These are phyloP conservation scores for Udeniomyces megalosporus DNA, from an alignment of 768 basidiomycete species.

Conservation along the genomic window DNA sequence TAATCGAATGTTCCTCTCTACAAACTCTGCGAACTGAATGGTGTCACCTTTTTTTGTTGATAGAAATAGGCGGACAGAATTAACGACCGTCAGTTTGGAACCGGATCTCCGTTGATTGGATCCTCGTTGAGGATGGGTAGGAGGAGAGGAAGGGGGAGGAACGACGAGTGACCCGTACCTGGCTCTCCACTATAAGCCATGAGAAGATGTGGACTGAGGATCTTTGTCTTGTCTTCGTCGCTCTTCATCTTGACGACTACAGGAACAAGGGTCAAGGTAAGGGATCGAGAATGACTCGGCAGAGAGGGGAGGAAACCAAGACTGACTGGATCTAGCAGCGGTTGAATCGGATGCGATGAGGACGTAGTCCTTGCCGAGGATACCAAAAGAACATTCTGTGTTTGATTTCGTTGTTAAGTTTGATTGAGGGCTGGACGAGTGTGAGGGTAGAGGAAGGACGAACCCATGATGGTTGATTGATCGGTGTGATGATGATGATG, in stretches of 20 bases:
- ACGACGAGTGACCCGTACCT: conserved; percentile 44
- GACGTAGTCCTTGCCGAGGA: conserved; percentile 85
- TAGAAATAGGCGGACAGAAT: background rate
- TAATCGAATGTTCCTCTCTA: conserved; percentile 87
- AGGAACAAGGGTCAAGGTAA: background rate
- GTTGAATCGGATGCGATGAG: conserved; percentile 83
- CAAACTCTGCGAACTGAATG: conserved; percentile 85
- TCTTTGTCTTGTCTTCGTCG: conserved; percentile 93
- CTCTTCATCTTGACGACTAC: conserved; percentile 87
- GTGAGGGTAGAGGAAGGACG: background rate
- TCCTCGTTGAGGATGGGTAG: background rate
- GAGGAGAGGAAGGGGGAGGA: conserved; percentile 3
- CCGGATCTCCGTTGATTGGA: background rate
- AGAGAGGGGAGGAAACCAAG: no score
- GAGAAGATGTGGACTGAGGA: conserved; percentile 71
- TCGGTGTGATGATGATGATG: no score
- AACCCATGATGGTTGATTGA: no score
- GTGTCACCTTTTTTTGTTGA: conserved; percentile 55
- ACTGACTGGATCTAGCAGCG: conserved; percentile 53
- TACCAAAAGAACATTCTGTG: conserved; percentile 70
- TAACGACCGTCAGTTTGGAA: background rate
- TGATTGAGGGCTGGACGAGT: background rate
- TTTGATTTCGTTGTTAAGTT: background rate
- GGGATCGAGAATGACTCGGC: background rate
- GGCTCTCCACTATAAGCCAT: conserved; percentile 94